Base-by-base conservation (phyloP, 164 flowering plant genomes). In the Tinospora cordifolia region DNA sequence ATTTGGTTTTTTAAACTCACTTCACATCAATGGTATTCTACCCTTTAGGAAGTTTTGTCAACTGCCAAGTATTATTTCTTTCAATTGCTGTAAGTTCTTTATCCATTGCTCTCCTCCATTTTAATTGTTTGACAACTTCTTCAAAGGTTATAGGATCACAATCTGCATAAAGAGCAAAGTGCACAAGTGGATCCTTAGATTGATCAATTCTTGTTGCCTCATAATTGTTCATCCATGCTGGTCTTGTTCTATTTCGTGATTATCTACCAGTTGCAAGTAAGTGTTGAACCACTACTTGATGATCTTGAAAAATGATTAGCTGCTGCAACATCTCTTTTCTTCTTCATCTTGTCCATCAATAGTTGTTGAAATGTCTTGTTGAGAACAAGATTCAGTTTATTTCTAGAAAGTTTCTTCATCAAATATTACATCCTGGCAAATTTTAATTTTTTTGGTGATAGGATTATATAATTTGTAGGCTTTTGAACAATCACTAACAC, bases 351-450 rank as follows among this genome's bases (percentile, higher is more conserved):
- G 25, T 13, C 14, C 41, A 63, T 63, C 66, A 34, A 65, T 40
- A 65, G 40, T 51, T 65, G 9, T 8, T 21, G n/a, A n/a, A n/a
- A n/a, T n/a, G n/a, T n/a, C n/a, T n/a, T n/a, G n/a, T n/a, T n/a
- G n/a, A n/a, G n/a, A n/a, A n/a, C n/a, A n/a, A n/a, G n/a, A n/a
- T n/a, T n/a, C n/a, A n/a, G n/a, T n/a, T n/a, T n/a, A n/a, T n/a
- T n/a, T n/a, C n/a, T n/a, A n/a, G n/a, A n/a, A n/a, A n/a, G n/a
- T 63, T 8, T 22, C 66, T 63, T 63, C 66, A 34, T 63, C 66
- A 63, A 63, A 63, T 1, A 63, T 38, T 12, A 63, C 66, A 22
- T 63, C 66, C 2, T 40, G 25, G n/a, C 66, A 27, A 25, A 63
- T 27, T 1, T 4, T 22, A 34, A 63, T 22, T 27, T 63, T 63